Evolutionary conservation across 331 rosid species (phyloP), one percentile per base, ranked within the genome.

Genomic region (Telfairia occidentalis): DNA sequence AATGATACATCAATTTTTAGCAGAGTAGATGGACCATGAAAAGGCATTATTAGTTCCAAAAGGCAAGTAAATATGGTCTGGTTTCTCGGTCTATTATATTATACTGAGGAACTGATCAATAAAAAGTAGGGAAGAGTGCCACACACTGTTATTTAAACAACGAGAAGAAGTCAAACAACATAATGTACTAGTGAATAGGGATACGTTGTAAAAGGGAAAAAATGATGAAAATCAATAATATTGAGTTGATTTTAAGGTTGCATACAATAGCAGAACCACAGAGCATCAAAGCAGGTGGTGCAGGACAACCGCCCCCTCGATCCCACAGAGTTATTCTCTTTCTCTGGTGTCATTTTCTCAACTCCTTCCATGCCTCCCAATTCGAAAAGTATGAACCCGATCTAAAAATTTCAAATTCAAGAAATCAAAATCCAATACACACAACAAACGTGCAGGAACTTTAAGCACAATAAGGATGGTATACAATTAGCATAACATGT

Each of bases 261-360:
- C 60, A 48, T 92, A 89, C 97, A 86, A 73, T 93, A 93, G 85
- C 98, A 93, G 86, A 93, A 93, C 92, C 90, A 86, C 59, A 93
- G 88, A 60, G 96, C 88, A 60, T 93, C 89, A 73, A 93, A 93
- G 83, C 71, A 65, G 52, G 85, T 58, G 32, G 91, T 0, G 82
- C 94, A 89, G 1, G 90, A 84, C 18, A 90, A 77, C 72, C 80
- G 76, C 71, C 78, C 82, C 24, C 28, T 78, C 9, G 86, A 32
- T 54, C 52, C 54, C 16, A 80, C 52, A 46, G 70, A 0, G 26
- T 16, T 55, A 78, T 78, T 76, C 45, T 83, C 76, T 77, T 69
- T 83, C 83, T 13, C 78, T 0, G 2, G 88, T 78, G 92, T 87
- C 81, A 28, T n/a, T 24, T 24, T 74, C 63, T 21, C 66, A 9